A percentile compares a stretch with the other conserved stretches of the same genome.
Evolutionary conservation across 305 asterid genomes (phyloP).

Genomic region (Rubia balearica): DNA sequence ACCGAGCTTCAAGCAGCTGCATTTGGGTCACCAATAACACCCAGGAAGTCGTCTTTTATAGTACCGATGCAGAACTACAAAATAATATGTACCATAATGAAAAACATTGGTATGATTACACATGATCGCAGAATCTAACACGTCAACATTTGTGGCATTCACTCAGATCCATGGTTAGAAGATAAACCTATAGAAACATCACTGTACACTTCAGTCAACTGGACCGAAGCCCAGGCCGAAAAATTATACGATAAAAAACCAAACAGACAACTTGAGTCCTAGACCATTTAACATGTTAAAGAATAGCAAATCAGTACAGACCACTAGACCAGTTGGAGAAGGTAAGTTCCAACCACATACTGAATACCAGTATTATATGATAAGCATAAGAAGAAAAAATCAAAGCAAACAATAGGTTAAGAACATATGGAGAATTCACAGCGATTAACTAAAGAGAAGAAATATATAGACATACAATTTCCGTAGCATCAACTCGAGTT

Average conservation of each 20-base stretch:
- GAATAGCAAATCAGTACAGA: neutral
- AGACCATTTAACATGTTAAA: neutral
- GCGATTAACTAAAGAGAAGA: neutral
- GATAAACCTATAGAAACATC: neutral
- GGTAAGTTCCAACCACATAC: too few relatives aligned
- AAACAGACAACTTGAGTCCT: neutral
- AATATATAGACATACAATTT: conserved; percentile 49
- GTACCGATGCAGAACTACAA: conserved; percentile 85
- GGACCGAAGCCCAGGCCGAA: neutral
- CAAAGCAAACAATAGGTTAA: neutral
- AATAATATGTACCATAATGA: neutral
- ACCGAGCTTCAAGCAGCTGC: conserved; percentile 33
- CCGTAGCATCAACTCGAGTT: conserved; percentile 91
- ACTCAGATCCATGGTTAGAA: too few relatives aligned
- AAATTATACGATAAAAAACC: neutral
- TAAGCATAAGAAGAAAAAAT: neutral
- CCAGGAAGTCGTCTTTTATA: conserved; percentile 75
- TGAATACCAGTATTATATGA: too few relatives aligned
- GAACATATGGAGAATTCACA: neutral
- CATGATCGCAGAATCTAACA: too few relatives aligned
- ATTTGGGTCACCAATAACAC: conserved; percentile 64
- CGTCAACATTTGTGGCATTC: too few relatives aligned
- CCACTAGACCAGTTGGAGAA: too few relatives aligned
- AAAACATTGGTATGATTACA: neutral
- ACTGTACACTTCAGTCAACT: neutral